Conservation (phyloP, 257 asterid species). For the Ballota nigra region DNA sequence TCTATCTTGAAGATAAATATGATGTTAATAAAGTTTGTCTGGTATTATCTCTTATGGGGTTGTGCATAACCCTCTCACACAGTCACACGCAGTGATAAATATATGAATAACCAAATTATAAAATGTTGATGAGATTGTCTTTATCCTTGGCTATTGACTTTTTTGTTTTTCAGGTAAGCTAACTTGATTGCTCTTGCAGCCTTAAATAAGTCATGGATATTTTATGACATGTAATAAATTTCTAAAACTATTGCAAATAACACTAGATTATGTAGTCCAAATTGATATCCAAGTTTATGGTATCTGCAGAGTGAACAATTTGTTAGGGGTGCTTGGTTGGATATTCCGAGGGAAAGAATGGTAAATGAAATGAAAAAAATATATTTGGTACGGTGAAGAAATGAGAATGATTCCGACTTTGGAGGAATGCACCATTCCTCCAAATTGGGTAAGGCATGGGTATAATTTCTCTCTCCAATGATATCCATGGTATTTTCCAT, state of each 20-base stretch:
- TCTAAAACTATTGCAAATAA: not conserved
- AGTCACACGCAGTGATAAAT: not conserved
- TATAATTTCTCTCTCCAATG: too few relatives aligned
- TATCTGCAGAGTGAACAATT: too few relatives aligned
- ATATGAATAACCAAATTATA: not conserved
- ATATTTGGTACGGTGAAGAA: too few relatives aligned
- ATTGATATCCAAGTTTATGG: not conserved
- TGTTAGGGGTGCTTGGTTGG: too few relatives aligned
- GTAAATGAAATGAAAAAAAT: too few relatives aligned
- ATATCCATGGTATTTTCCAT: too few relatives aligned
- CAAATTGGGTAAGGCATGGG: too few relatives aligned
- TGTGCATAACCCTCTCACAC: not conserved
- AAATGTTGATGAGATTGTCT: not conserved
- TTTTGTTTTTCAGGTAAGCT: not conserved
- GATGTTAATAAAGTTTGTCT: not conserved
- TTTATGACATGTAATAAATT: too few relatives aligned
- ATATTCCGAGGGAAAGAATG: too few relatives aligned
- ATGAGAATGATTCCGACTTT: too few relatives aligned
- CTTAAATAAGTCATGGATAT: too few relatives aligned
- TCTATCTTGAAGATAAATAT: not conserved
- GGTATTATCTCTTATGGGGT: not conserved
- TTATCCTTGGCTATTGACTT: not conserved
- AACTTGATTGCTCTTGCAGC: not conserved
- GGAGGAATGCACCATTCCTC: too few relatives aligned
- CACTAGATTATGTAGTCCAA: not conserved